Evolutionary conservation across 225 moss, liverwort and hornwort species (phyloP).

Genomic region (Pseudoscleropodium purum): DNA sequence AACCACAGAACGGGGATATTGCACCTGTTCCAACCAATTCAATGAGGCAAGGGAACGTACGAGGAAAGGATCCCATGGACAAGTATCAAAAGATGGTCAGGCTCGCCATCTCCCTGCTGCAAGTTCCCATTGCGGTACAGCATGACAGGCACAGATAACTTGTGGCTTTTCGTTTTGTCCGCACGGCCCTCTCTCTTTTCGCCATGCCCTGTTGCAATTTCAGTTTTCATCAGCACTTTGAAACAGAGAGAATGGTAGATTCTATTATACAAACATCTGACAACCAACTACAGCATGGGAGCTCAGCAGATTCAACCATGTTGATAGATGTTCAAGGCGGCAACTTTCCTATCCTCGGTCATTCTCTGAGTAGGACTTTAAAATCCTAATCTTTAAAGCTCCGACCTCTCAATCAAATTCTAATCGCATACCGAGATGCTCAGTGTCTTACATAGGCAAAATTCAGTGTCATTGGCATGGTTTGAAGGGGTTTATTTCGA

Average conservation of each 20-base stretch:
- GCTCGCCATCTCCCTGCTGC: conserved; percentile 23
- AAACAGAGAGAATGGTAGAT: not conserved
- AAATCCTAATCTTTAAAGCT: not conserved
- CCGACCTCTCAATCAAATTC: not conserved
- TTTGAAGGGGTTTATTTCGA: not conserved
- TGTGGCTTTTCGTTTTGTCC: conserved; percentile 1
- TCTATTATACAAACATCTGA: not conserved
- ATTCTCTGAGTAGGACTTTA: not conserved
- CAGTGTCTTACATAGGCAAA: not conserved
- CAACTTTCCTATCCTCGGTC: not conserved
- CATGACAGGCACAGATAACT: conserved; percentile 10
- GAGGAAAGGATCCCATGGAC: conserved; percentile 90
- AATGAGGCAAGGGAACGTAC: conserved; percentile 16
- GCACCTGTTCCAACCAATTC: not conserved
- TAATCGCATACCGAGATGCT: not conserved
- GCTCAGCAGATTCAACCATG: not conserved
- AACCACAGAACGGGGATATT: not conserved
- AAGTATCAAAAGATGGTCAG: conserved; percentile 93
- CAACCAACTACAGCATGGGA: not conserved
- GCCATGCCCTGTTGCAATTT: conserved; percentile 17
- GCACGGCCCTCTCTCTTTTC: not conserved
- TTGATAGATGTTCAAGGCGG: not conserved
- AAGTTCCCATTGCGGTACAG: conserved; percentile 3
- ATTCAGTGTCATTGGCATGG: not conserved
- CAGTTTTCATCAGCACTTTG: not conserved